Base-by-base conservation (phyloP, 139 green algal genomes). In the Chlorella vulgaris region DNA sequence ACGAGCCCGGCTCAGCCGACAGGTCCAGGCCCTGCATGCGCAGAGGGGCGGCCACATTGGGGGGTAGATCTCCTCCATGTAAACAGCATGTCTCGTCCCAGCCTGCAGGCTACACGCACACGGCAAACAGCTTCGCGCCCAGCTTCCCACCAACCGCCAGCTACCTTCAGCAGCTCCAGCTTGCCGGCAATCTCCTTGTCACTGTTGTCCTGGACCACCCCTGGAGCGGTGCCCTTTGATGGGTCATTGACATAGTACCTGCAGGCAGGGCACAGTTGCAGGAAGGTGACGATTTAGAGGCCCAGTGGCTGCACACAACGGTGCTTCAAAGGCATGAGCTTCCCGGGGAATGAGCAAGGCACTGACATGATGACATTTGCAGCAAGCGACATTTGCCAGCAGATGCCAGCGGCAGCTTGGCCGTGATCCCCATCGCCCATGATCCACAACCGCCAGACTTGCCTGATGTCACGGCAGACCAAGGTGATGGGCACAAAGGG, bases 171-270 rank as follows among this genome's bases (percentile, higher is more conserved):
- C 71, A 92, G 81, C 81, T 90, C 82, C 60, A 92, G 84, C 77
- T 89, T 88, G 53, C 82, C 86, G 2, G 51, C 75, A 35, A 85
- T 89, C 55, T 89, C 86, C 31, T 76, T 79, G 67, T 90, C 86
- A 4, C 53, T 36, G 19, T 28, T 67, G 81, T 65, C 82, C 38
- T 88, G 86, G 24, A 85, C 70, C 40, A 84, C 83, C 4, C 65
- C 82, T 3, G 55, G 42, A 29, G 82, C 65, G 38, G 81, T 74
- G 42, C 82, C 84, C 31, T 81, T 85, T 35, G 83, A 79, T 36
- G 91, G 91, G 82, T 93, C 91, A 33, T 87, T 74, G 19, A 94
- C 91, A 66, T 89, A 93, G 81, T 94, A 94, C 29, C 78, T 81
- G 76, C 0, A 22, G 55, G 1, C 18, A 65, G 18, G 8, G 55